These are phyloP conservation scores for Sideroxylon spinosum DNA, from an alignment of 179 eudicot species.

Conservation along the genomic window DNA sequence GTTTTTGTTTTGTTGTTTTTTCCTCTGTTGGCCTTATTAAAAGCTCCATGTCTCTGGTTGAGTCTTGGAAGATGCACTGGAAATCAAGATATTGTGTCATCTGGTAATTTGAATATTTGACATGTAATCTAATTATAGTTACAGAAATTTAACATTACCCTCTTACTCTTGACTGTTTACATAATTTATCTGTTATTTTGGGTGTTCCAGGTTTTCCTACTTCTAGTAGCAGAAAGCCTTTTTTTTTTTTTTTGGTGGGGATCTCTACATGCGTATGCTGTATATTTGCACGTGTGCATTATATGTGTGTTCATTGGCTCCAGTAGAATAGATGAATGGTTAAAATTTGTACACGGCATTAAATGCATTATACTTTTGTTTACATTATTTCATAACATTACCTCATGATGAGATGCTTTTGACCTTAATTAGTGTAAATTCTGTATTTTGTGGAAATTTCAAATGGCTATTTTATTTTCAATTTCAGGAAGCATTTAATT, in stretches of 20 bases:
- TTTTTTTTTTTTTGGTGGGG: background rate
- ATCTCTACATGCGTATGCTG: background rate
- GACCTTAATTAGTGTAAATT: background rate
- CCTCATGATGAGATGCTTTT: background rate
- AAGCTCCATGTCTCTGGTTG: no score
- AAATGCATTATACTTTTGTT: background rate
- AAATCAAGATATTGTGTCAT: no score
- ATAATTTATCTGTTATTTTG: background rate
- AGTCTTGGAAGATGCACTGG: no score
- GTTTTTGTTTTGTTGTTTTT: no score
- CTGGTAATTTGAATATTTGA: no score
- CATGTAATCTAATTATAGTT: background rate
- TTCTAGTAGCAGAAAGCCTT: background rate
- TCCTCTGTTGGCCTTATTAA: no score
- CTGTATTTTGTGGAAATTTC: background rate
- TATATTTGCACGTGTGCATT: background rate
- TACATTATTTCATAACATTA: background rate
- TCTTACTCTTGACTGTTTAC: no score
- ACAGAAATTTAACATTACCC: background rate
- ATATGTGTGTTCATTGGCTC: background rate
- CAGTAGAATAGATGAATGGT: background rate
- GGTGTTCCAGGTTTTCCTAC: background rate
- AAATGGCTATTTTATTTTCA: slow-evolving; percentile 16
- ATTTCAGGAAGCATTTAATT: slow-evolving; percentile 77
- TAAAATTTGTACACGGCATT: background rate